Evolutionary conservation across 768 basidiomycete species (phyloP).

Genomic region (Phylloporus sp.): DNA sequence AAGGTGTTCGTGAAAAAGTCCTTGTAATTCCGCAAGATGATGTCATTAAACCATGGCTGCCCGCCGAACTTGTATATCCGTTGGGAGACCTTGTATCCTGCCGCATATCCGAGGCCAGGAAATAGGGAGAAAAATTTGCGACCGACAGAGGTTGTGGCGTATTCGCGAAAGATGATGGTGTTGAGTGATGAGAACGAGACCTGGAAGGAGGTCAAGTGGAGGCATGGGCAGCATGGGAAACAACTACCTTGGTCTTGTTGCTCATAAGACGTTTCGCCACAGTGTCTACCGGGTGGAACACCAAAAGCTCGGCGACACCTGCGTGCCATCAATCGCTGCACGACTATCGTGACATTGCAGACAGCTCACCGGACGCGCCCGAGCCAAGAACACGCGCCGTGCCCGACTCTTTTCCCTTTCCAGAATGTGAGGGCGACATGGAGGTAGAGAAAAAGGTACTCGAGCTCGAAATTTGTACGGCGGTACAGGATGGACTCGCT

Average conservation of each 20-base stretch:
- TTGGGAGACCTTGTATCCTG: slow-evolving; percentile 94
- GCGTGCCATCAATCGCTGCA: not conserved
- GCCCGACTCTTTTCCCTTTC: slow-evolving; percentile 73
- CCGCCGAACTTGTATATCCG: slow-evolving; percentile 98
- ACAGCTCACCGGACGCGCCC: slow-evolving; percentile 71
- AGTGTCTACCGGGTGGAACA: slow-evolving; percentile 96
- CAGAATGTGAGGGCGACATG: slow-evolving; percentile 47
- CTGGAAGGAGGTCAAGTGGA: slow-evolving; percentile 31
- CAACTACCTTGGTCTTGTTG: slow-evolving; percentile 76
- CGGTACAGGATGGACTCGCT: slow-evolving; percentile 7
- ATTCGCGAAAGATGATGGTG: slow-evolving; percentile 82
- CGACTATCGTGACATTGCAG: not conserved
- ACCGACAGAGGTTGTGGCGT: slow-evolving; percentile 61
- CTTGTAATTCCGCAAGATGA: slow-evolving; percentile 80
- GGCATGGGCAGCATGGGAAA: not conserved
- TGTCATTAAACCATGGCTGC: slow-evolving; percentile 95
- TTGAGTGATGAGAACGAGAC: slow-evolving; percentile 60
- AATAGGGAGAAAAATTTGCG: slow-evolving; percentile 87
- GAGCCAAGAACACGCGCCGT: slow-evolving; percentile 88
- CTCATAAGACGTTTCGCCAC: slow-evolving; percentile 99
- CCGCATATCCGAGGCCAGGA: slow-evolving; percentile 96
- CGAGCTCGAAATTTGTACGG: slow-evolving; percentile 1
- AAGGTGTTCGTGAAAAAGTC: slow-evolving; percentile 75
- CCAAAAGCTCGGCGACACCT: slow-evolving; percentile 92
- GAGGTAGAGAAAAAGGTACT: not conserved